These are phyloP conservation scores for Coemansia pectinata DNA, from an alignment of 192 early-diverging fungal genomes.

Conservation along the genomic window DNA sequence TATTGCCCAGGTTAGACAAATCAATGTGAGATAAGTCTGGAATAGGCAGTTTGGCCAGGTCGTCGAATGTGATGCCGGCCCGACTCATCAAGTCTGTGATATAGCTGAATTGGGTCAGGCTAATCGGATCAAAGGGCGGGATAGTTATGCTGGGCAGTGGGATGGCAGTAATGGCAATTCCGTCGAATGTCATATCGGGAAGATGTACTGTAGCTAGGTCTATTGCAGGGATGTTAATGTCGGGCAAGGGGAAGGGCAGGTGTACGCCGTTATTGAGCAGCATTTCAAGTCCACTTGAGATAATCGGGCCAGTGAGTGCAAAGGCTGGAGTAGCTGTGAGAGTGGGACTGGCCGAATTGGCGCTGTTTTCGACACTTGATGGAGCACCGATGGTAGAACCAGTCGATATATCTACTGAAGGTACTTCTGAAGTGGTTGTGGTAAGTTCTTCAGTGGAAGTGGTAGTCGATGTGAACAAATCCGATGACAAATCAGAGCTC, in stretches of 20 bases:
- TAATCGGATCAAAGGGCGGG: constrained; percentile 47
- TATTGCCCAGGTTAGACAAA: constrained; percentile 14
- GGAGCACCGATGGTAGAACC: not conserved
- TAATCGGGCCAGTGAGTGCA: constrained; percentile 36
- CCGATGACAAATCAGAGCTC: not conserved
- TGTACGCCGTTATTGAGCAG: constrained; percentile 42
- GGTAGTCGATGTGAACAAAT: not conserved
- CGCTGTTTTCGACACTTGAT: not conserved
- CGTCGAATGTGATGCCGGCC: constrained; percentile 43
- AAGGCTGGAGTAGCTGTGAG: not conserved
- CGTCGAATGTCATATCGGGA: constrained; percentile 48
- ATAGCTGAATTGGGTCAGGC: constrained; percentile 41
- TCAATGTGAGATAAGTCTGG: constrained; percentile 40
- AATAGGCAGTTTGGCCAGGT: constrained; percentile 42
- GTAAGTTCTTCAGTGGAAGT: not conserved
- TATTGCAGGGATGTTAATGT: constrained; percentile 38
- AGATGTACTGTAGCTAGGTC: constrained; percentile 46
- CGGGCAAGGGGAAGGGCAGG: constrained; percentile 39
- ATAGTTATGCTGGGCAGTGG: constrained; percentile 36
- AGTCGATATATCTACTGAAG: not conserved
- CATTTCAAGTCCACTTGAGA: constrained; percentile 47
- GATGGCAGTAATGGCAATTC: constrained; percentile 40
- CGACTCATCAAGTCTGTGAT: constrained; percentile 41
- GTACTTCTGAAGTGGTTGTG: not conserved
- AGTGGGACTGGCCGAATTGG: not conserved